Conservation (phyloP, 2,329 filamentous ascomycete genomes). For the Cytospora leucostoma region DNA sequence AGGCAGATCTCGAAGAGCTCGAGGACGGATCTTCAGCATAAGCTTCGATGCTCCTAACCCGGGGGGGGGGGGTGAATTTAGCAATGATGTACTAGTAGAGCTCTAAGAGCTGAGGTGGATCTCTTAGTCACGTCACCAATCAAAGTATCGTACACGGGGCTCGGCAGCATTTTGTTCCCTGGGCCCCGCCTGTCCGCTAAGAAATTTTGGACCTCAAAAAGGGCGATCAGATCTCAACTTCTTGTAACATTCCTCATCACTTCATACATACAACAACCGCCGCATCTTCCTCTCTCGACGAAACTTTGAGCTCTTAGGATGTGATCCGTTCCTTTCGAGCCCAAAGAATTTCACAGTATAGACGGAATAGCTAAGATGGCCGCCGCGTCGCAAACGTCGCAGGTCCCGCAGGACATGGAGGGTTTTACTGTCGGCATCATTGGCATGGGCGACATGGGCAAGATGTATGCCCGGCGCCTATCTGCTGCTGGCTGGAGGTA, state of each 20-base stretch:
- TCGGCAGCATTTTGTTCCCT: constrained; percentile 16
- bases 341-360: constrained; percentile 21
- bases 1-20: not conserved
- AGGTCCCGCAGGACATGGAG: constrained; percentile 54
- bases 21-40: not conserved
- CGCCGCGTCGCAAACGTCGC: constrained; percentile 20
- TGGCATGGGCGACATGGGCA: constrained; percentile 99
- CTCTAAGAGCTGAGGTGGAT: not conserved
- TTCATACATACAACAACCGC: not conserved
- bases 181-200: constrained; percentile 6
- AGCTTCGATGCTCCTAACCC: not conserved
- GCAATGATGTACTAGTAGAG: not conserved
- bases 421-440: constrained; percentile 87
- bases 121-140: not conserved
- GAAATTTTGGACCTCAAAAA: constrained; percentile 16
- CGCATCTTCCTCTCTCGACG: not conserved
- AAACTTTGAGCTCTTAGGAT: constrained; percentile 23
- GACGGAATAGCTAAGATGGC: constrained; percentile 31
- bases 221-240: not conserved
- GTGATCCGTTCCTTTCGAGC: constrained; percentile 30
- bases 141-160: not conserved
- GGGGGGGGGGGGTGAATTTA: not conserved
- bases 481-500: constrained; percentile 97
- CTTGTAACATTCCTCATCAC: not conserved
- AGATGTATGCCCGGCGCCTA: constrained; percentile 91